A percentile compares a stretch with the other conserved stretches of the same genome.
Conservation (phyloP, 1,139 yeast species). For the Suhomyces ambrosiae region DNA sequence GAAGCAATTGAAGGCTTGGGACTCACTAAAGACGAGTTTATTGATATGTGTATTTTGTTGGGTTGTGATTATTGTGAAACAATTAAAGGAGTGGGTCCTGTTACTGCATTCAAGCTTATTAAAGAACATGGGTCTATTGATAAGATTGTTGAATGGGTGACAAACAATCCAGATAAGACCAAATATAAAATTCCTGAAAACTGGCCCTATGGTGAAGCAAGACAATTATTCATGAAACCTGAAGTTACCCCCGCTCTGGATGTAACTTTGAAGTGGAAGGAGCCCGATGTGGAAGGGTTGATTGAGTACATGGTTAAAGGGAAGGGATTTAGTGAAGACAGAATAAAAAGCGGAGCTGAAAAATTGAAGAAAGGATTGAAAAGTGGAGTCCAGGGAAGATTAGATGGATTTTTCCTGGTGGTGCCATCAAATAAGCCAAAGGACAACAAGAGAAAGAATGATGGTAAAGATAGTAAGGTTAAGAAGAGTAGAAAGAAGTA, state of each 20-base stretch:
- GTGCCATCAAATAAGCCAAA: slow-evolving; percentile 51
- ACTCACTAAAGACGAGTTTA: slow-evolving; percentile 70
- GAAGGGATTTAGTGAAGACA: slow-evolving; percentile 89
- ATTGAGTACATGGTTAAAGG: slow-evolving; percentile 70
- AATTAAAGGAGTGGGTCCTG: slow-evolving; percentile 93
- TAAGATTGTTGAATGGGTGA: slow-evolving; percentile 66
- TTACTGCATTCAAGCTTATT: slow-evolving; percentile 84
- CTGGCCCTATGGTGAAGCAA: slow-evolving; percentile 92
- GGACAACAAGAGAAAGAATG: slow-evolving; percentile 27
- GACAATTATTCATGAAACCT: slow-evolving; percentile 78
- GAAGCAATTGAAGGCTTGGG: slow-evolving; percentile 76
- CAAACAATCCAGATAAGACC: slow-evolving; percentile 58
- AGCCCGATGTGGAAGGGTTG: slow-evolving; percentile 77
- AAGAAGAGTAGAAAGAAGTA: slow-evolving; percentile 23
- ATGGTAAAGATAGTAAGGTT: slow-evolving; percentile 20
- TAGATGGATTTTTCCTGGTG: slow-evolving; percentile 87
- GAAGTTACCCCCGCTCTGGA: slow-evolving; percentile 68
- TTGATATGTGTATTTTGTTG: slow-evolving; percentile 86
- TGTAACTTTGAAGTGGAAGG: slow-evolving; percentile 72
- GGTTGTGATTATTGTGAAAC: slow-evolving; percentile 99
- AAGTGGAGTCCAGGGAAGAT: slow-evolving; percentile 84
- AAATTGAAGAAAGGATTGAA: slow-evolving; percentile 82
- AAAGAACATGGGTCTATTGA: slow-evolving; percentile 84
- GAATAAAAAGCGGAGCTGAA: slow-evolving; percentile 85
- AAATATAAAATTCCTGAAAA: slow-evolving; percentile 88